Evolutionary conservation across 441 rosid genomes (phyloP).

Genomic region (Pelargonium australe): DNA sequence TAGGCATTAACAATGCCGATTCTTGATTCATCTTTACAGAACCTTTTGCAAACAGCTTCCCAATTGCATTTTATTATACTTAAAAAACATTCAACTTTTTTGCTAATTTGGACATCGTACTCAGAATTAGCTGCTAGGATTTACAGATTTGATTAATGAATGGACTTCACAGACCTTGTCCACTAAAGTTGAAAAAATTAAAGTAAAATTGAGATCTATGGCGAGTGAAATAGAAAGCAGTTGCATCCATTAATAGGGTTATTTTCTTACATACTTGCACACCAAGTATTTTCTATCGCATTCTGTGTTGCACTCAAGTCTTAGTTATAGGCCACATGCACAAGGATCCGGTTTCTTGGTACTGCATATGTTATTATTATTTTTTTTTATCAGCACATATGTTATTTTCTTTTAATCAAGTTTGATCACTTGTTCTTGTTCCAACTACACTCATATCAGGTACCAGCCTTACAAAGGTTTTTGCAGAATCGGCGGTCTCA

Average conservation of each 20-base stretch:
- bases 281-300: not conserved
- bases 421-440: not conserved
- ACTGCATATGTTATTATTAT: not conserved
- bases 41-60: not conserved
- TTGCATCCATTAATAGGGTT: no score
- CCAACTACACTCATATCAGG: slow-evolving; percentile 34
- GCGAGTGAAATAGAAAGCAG: no score
- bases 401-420: not conserved
- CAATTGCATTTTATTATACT: not conserved
- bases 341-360: no score
- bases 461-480: slow-evolving; percentile 84
- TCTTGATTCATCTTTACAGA: not conserved
- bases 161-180: no score
- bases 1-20: not conserved
- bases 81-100: not conserved
- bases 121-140: no score
- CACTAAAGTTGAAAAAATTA: no score
- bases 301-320: not conserved
- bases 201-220: no score
- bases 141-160: no score
- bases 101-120: no score
- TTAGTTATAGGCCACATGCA: not conserved
- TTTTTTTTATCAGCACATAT: not conserved
- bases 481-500: slow-evolving; percentile 71
- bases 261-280: no score